Percentiles rank a stretch among this genome's conserved stretches.
phyloP scores from a whole-genome alignment of 2,329 filamentous ascomycete genomes.

The Phialophora verrucosa region DNA sequence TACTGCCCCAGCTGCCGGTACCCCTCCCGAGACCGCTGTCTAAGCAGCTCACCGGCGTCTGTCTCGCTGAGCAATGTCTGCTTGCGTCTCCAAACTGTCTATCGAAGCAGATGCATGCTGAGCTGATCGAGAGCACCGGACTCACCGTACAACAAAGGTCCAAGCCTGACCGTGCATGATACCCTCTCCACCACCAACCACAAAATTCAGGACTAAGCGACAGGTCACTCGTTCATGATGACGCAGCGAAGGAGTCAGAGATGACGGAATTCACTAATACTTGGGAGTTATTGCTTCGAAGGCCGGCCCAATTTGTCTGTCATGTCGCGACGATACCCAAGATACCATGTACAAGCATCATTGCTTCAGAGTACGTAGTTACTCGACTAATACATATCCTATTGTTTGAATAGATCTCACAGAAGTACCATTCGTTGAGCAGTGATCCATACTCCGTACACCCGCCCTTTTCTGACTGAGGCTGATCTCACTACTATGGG shows the following conservation, averaged over 20 bases:
- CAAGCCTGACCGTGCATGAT: not conserved
- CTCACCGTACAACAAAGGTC: not conserved
- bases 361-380: constrained; percentile 1
- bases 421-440: not conserved
- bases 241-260: not conserved
- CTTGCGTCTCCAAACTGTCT: not conserved
- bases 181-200: not conserved
- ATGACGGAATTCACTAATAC: constrained; percentile 2
- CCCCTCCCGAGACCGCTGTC: constrained; percentile 19
- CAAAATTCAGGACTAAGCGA: constrained; percentile 9
- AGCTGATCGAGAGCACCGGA: constrained; percentile 1
- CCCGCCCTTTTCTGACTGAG: not conserved
- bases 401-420: constrained; percentile 1
- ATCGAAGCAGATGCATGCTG: not conserved
- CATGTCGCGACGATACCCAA: constrained; percentile 24
- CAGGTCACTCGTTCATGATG: constrained; percentile 23
- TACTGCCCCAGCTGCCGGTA: constrained; percentile 8
- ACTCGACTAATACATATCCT: constrained; percentile 13
- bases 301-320: constrained; percentile 13
- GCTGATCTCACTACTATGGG: not conserved
- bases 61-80: not conserved
- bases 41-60: constrained; percentile 13
- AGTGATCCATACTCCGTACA: not conserved
- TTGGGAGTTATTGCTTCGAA: constrained; percentile 10
- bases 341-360: constrained; percentile 16